Evolutionary conservation across 2,329 filamentous ascomycete species (phyloP), one percentile per base, ranked within the genome.

Genomic region (Cyphellophora attinorum): DNA sequence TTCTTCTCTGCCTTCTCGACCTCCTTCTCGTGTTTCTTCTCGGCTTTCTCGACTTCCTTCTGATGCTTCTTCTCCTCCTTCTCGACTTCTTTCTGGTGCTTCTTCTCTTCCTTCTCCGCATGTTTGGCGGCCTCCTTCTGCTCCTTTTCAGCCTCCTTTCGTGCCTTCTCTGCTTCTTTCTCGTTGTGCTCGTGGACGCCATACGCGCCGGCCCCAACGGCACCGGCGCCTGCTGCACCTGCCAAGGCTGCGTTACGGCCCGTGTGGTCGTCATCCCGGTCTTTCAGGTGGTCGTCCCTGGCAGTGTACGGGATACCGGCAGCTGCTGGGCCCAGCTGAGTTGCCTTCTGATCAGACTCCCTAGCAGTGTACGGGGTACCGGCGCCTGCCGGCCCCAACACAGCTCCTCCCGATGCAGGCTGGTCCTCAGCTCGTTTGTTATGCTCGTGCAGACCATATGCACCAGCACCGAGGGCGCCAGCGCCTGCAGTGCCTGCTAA

Each of bases 121-220:
- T 35, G 34, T 18, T 39, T 43, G 17, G 38, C 34, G 13, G 33
- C 16, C 33, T 45, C 35, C 31, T 39, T 38, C 4, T 39, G 29
- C 16, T 35, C 35, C 16, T 38, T 15, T 17, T 45, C 40, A n/a
- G 40, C 33, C 16, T 39, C 39, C 23, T 45, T 47, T 14, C 35
- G 41, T 19, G 40, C 18, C 29, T 46, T 45, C 8, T 35, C 38
- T 2, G 34, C 34, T 23, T 41, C 30, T 10, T 38, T 36, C 18
- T 40, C 34, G 21, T 34, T 40, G 17, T 40, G 29, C 23, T 45
- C 40, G 27, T 49, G 40, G 11, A 38, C 27, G 18, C 41, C 44
- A 27, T 37, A 32, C 10, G 44, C 44, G 19, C 39, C 38, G 12
- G 35, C 29, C n/a, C 29, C 29, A 6, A 17, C 29, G 6, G 39